Conservation (phyloP, 2,329 filamentous ascomycete genomes). For the Xylaria sp. region DNA sequence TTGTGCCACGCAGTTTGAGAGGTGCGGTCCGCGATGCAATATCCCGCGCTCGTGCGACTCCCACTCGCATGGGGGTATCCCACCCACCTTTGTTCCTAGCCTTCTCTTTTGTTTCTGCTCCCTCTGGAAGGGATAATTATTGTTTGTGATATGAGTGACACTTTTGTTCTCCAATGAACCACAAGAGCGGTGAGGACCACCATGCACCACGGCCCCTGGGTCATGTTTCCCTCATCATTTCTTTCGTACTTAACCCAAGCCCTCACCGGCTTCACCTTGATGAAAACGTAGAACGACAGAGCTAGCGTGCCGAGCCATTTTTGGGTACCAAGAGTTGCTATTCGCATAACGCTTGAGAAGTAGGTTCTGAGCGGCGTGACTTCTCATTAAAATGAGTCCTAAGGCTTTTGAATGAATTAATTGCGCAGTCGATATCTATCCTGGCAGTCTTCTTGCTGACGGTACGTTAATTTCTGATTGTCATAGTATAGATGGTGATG, state of each 20-base stretch:
- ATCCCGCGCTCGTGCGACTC: constrained; percentile 21
- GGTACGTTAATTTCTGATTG: too few relatives aligned
- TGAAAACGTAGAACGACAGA: background rate
- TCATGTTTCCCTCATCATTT: background rate
- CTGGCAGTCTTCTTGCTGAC: too few relatives aligned
- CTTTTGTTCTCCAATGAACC: background rate
- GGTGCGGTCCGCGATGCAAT: constrained; percentile 31
- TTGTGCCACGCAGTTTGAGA: constrained; percentile 28
- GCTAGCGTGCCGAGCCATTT: background rate
- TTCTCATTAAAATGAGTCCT: too few relatives aligned
- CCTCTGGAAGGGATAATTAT: constrained; percentile 8
- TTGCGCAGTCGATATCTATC: too few relatives aligned
- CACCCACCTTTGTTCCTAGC: background rate
- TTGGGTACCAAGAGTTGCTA: too few relatives aligned
- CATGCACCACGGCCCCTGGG: background rate
- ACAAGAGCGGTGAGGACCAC: constrained; percentile 11
- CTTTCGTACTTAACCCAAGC: background rate
- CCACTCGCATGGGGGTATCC: constrained; percentile 5
- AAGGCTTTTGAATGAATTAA: too few relatives aligned
- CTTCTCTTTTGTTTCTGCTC: background rate
- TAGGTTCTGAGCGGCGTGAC: too few relatives aligned
- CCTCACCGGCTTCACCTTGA: background rate
- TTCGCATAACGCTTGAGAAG: too few relatives aligned
- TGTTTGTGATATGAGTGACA: constrained; percentile 20
- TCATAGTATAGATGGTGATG: too few relatives aligned